Conservation (phyloP, 2,329 filamentous ascomycete species). For the Aspergillus sp. region DNA sequence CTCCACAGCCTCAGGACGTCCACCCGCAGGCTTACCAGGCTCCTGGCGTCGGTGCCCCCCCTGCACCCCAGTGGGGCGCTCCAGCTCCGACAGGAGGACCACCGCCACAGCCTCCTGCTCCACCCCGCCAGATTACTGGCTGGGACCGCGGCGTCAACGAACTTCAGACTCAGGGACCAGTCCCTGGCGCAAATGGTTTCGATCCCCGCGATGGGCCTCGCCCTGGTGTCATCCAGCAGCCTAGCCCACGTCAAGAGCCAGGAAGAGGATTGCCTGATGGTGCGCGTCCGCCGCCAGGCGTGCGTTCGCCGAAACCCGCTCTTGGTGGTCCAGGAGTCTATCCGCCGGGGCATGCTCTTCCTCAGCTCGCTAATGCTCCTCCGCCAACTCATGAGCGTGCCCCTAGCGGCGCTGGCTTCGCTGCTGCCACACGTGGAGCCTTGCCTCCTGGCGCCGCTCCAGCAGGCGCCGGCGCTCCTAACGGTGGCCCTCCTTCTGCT, state of each 20-base stretch:
- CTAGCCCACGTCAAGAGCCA: conserved; percentile 73
- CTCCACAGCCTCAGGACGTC: conserved; percentile 78
- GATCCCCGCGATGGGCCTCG: conserved; percentile 74
- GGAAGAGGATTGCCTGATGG: conserved; percentile 69
- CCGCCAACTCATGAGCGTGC: conserved; percentile 43
- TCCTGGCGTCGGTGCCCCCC: conserved; percentile 76
- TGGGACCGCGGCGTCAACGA: conserved; percentile 73
- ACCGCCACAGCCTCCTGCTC: conserved; percentile 61
- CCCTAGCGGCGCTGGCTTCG: conserved; percentile 31
- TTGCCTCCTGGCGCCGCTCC: conserved; percentile 40
- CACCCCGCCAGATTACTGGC: conserved; percentile 60
- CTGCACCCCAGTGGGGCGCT: conserved; percentile 85
- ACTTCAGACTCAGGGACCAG: conserved; percentile 60
- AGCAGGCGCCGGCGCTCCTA: conserved; percentile 55
- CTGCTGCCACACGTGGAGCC: conserved; percentile 40
- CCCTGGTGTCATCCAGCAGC: conserved; percentile 67
- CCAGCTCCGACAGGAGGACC: conserved; percentile 55
- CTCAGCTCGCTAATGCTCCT: conserved; percentile 50
- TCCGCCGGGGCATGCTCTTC: conserved; percentile 50
- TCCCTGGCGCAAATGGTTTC: conserved; percentile 66
- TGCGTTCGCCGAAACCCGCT: conserved; percentile 61
- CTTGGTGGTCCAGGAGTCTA: conserved; percentile 55
- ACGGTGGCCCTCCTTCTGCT: conserved; percentile 51
- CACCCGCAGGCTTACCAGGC: conserved; percentile 92
- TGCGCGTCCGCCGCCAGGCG: conserved; percentile 54